Evolutionary conservation across 495 filamentous ascomycete genomes (phyloP), one percentile per base, ranked within the genome.

Genomic region (Aspergillus mulundensis): DNA sequence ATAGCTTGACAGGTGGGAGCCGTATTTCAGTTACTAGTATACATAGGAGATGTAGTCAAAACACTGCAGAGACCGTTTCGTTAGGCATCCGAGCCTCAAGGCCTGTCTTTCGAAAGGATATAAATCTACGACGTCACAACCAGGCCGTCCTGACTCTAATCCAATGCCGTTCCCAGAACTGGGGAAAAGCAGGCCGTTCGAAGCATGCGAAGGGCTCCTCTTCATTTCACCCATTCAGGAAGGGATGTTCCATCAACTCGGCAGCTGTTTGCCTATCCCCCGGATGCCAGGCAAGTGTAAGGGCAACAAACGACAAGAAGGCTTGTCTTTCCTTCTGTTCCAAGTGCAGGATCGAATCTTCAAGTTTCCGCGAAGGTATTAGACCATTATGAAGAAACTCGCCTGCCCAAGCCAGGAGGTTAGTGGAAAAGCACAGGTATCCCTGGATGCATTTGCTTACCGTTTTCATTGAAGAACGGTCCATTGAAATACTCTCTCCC

Each of bases 401-500:
- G 36, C 34, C 49, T 52, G 25, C 23, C 25, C 23, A 6, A 24
- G 14, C 12, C 6, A 47, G 10, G 16, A 44, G 14, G 20, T 44
- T 24, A 44, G 41, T 44, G 20, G 41, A 24, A 44, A 44, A 42
- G 39, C 39, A 42, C 11, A 42, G 39, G 11, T 42, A 19, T 18
- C 16, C 16, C 3, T 42, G 39, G 12, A 42, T 19, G 15, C 3
- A 19, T 42, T 42, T 14, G 39, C 16, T 36, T 14, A 68, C 63
- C 56, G 30, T 62, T 19, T 24, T 30, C 21, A 20, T 61, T 23
- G 43, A 68, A 68, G 41, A 65, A 67, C 5, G 62, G 62, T 0
- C 66, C 60, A 46, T 50, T 21, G 45, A 65, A 66, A 18, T 54
- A 61, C 47, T 65, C 39, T 6, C 55, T 54, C 2, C 51, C 30